These are phyloP conservation scores for Saturnispora gosingensis DNA, from an alignment of 805 yeast genomes.

Conservation along the genomic window DNA sequence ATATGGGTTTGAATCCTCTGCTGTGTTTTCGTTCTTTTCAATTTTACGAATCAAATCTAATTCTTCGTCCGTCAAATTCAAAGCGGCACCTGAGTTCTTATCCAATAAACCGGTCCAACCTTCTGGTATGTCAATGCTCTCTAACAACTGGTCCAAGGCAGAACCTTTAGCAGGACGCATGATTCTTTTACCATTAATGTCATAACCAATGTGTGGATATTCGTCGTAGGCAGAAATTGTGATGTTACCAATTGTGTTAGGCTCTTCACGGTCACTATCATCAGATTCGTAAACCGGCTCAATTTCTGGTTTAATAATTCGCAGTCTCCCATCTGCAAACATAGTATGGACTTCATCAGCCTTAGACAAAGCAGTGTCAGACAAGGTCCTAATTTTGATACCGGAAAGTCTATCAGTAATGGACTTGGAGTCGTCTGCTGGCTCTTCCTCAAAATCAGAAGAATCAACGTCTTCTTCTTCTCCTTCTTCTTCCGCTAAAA, in stretches of 20 bases:
- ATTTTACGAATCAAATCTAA: slow-evolving; percentile 79
- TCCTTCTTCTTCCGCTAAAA: slow-evolving; percentile 38
- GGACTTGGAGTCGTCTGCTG: slow-evolving; percentile 31
- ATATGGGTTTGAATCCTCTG: slow-evolving; percentile 73
- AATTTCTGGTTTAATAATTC: slow-evolving; percentile 79
- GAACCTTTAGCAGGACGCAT: slow-evolving; percentile 98
- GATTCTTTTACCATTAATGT: slow-evolving; percentile 93
- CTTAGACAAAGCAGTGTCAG: slow-evolving; percentile 30
- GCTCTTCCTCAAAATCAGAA: slow-evolving; percentile 39
- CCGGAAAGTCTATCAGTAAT: slow-evolving; percentile 48
- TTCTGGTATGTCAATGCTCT: slow-evolving; percentile 87
- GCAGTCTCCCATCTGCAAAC: slow-evolving; percentile 71
- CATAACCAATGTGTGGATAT: slow-evolving; percentile 95
- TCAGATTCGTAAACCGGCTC: slow-evolving; percentile 93
- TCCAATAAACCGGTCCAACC: slow-evolving; percentile 98
- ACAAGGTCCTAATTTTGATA: slow-evolving; percentile 41
- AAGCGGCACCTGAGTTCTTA: slow-evolving; percentile 73
- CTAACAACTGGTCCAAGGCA: slow-evolving; percentile 84
- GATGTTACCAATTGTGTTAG: slow-evolving; percentile 86
- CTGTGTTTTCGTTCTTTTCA: slow-evolving; percentile 77
- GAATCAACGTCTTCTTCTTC: slow-evolving; percentile 33
- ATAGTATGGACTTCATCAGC: slow-evolving; percentile 33
- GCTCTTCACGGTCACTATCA: slow-evolving; percentile 74
- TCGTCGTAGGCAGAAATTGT: slow-evolving; percentile 93
- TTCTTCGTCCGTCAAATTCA: slow-evolving; percentile 81